Base-by-base conservation (phyloP, 495 filamentous ascomycete species). In the Lophium mytilinum region DNA sequence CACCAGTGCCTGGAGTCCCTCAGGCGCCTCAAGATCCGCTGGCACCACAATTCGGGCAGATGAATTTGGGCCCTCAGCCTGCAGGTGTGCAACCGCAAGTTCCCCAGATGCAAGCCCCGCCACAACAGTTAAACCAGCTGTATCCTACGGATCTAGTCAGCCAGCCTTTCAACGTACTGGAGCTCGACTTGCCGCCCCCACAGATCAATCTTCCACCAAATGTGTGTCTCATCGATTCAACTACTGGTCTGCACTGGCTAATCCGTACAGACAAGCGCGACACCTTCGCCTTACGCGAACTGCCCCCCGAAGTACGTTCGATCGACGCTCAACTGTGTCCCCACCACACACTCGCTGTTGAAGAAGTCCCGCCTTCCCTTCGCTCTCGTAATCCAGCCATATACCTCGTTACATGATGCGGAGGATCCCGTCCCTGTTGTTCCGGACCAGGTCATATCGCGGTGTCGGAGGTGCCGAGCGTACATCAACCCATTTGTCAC, bases 401-500 rank as follows among this genome's bases (percentile, higher is more conserved):
- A 96, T 65, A 88, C 81, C 24, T 83, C 94, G 14, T 83, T 98
- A 21, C 94, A 96, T 68, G 93, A 98, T 69, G 76, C 83, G 7
- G 93, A 96, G 66, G 94, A 96, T 64, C 80, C 82, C 17, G 83
- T 98, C 7, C 93, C 94, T 7, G 82, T 98, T 45, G 88, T 96
- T 30, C 86, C 92, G 43, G 93, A 98, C 71, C 94, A 96, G 71
- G 90, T 98, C 54, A 98, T 98, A 66, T 92, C 91, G 37, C 83
- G 93, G 66, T 98, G 93, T 75, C 80, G 93, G 69, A 84, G 93
- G 66, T 98, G 93, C 71, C 81, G 92, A 56, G 91, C 92, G 42
- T 97, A 97, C 67, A 97, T 97, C 76, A 96, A 97, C 71, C 90
- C 93, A 18, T 98, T 92, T 56, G 93, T 91, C 43, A 89, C 86